phyloP scores from a whole-genome alignment of 140 eudicot genomes.

The Cichorium intybus region DNA sequence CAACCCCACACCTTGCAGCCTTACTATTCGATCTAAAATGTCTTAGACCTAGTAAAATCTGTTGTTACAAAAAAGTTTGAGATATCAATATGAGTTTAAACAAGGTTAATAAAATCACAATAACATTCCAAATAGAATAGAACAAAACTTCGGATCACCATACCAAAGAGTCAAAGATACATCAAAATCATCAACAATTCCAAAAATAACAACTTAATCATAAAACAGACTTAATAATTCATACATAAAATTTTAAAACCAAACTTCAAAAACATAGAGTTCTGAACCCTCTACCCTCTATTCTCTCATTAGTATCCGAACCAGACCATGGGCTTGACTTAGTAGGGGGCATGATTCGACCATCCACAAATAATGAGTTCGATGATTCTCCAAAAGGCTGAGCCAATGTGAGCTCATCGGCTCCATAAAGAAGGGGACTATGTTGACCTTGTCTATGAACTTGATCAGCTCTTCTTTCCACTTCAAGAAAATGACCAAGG shows the following conservation, averaged over 20 bases:
- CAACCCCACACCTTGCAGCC: too few relatives aligned
- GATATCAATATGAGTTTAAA: neutral
- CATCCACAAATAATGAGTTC: slow-evolving; percentile 59
- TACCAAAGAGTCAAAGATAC: neutral
- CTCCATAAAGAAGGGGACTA: slow-evolving; percentile 47
- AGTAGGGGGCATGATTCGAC: slow-evolving; percentile 68
- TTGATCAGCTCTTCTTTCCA: slow-evolving; percentile 63
- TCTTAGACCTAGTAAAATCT: neutral
- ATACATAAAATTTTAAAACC: neutral
- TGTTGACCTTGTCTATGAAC: slow-evolving; percentile 44
- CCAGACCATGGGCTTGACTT: slow-evolving; percentile 36
- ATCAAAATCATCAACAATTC: neutral
- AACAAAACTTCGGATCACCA: slow-evolving; percentile 11
- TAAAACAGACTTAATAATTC: neutral
- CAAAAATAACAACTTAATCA: neutral
- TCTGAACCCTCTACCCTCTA: slow-evolving; percentile 28
- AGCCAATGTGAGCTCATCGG: slow-evolving; percentile 56
- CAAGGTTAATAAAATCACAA: neutral
- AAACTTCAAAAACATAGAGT: slow-evolving; percentile 51
- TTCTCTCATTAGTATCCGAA: slow-evolving; percentile 28
- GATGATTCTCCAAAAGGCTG: slow-evolving; percentile 38
- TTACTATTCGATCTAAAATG: too few relatives aligned
- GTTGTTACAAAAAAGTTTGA: neutral
- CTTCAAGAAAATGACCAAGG: slow-evolving; percentile 80
- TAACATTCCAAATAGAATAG: neutral